Evolutionary conservation across 2,329 filamentous ascomycete genomes (phyloP).

Genomic region (Pseudogymnoascus sp.): DNA sequence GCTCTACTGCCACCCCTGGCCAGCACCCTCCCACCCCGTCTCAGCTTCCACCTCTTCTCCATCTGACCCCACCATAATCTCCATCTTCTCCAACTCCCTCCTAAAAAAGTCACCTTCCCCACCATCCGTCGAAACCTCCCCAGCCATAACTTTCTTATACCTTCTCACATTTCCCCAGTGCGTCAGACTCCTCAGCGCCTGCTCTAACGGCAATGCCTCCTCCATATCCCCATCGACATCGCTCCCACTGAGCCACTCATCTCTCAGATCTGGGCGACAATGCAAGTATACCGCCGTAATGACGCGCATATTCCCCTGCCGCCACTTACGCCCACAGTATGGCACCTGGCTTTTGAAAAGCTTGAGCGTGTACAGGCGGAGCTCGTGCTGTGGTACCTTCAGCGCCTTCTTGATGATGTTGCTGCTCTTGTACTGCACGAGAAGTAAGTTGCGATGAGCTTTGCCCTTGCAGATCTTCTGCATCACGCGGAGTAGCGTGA

Average conservation of each 20-base stretch:
- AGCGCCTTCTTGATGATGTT: slow-evolving; percentile 87
- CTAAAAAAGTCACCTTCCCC: slow-evolving; percentile 75
- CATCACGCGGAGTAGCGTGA: slow-evolving; percentile 92
- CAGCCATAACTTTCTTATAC: slow-evolving; percentile 70
- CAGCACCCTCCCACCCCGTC: slow-evolving; percentile 19
- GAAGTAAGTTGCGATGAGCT: slow-evolving; percentile 83
- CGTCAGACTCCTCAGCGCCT: slow-evolving; percentile 78
- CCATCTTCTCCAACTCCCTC: slow-evolving; percentile 63
- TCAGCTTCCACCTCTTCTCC: slow-evolving; percentile 16
- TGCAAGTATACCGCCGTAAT: slow-evolving; percentile 96
- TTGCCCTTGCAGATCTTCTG: slow-evolving; percentile 97
- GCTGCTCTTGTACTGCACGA: slow-evolving; percentile 92
- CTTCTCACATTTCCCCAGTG: slow-evolving; percentile 87
- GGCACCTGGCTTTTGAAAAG: slow-evolving; percentile 98
- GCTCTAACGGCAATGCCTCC: slow-evolving; percentile 83
- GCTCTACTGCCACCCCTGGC: slow-evolving; percentile 5
- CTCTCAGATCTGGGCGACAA: slow-evolving; percentile 81
- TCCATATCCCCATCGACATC: slow-evolving; percentile 93
- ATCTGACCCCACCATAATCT: background rate
- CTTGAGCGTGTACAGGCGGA: slow-evolving; percentile 92
- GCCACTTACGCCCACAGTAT: slow-evolving; percentile 96
- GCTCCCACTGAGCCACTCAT: slow-evolving; percentile 88
- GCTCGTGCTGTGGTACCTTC: slow-evolving; percentile 76
- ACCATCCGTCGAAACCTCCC: slow-evolving; percentile 44
- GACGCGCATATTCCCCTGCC: slow-evolving; percentile 95